Conservation (phyloP, 768 basidiomycete species). For the Lactarius hengduanensis region DNA sequence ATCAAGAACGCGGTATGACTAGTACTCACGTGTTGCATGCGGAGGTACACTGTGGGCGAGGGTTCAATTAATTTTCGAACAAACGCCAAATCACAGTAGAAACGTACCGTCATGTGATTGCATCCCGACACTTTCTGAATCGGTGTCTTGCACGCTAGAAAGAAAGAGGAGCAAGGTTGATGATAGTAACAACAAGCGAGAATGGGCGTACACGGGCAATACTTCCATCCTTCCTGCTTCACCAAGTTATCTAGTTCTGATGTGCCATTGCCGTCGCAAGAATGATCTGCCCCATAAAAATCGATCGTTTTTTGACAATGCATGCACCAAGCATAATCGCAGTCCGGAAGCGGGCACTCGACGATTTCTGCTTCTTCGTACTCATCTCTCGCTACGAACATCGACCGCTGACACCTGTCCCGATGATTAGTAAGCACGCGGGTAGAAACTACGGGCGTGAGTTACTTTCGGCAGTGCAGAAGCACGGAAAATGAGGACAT, state of each 20-base stretch:
- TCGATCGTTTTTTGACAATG: constrained; percentile 33
- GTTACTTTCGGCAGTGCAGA: constrained; percentile 48
- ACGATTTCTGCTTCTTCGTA: constrained; percentile 30
- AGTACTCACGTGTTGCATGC: constrained; percentile 49
- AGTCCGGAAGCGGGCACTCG: constrained; percentile 35
- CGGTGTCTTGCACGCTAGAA: constrained; percentile 47
- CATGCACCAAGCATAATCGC: constrained; percentile 37
- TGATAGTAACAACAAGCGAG: too few relatives aligned
- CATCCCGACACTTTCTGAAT: constrained; percentile 53
- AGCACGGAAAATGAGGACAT: constrained; percentile 43
- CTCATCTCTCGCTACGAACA: constrained; percentile 35
- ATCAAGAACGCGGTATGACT: not conserved
- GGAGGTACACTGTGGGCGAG: constrained; percentile 48
- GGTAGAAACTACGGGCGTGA: constrained; percentile 31
- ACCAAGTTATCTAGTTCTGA: constrained; percentile 36
- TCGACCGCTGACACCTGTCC: constrained; percentile 29
- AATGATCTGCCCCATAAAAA: constrained; percentile 28
- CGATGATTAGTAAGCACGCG: not conserved
- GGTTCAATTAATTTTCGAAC: not conserved
- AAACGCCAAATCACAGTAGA: not conserved
- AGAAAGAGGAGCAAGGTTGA: not conserved
- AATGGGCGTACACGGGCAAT: constrained; percentile 34
- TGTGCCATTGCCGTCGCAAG: constrained; percentile 39
- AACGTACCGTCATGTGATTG: constrained; percentile 57
- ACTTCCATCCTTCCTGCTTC: constrained; percentile 35